Evolutionary conservation across 768 basidiomycete genomes (phyloP).

Genomic region (Rhodocollybia butyracea): DNA sequence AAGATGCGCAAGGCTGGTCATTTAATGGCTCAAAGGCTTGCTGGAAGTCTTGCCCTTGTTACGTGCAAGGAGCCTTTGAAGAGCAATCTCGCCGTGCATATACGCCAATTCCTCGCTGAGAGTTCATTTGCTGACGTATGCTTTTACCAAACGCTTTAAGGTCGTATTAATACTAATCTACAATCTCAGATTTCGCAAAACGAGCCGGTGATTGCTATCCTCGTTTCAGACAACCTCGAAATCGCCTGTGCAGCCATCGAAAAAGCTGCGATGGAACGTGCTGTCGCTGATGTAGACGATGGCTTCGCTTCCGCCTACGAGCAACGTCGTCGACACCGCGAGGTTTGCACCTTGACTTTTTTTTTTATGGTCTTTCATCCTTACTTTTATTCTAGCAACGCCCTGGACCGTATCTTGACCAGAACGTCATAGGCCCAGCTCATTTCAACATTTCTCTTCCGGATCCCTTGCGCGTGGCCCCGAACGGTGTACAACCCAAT

Average conservation of each 20-base stretch:
- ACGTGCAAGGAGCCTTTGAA: conserved; percentile 98
- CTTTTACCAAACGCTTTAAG: background rate
- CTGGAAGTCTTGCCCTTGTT: conserved; percentile 92
- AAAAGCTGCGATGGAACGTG: conserved; percentile 96
- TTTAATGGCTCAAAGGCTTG: conserved; percentile 95
- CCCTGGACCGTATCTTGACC: conserved; percentile 82
- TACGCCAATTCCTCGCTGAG: conserved; percentile 79
- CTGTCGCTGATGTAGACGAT: conserved; percentile 90
- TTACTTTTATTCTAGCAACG: conserved; percentile 44
- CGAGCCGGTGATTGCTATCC: conserved; percentile 72
- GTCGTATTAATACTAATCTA: conserved; percentile 5
- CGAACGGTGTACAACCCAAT: conserved; percentile 73
- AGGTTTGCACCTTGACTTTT: conserved; percentile 49
- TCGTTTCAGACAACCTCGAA: conserved; percentile 92
- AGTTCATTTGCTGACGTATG: conserved; percentile 86
- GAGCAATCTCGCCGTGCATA: conserved; percentile 84
- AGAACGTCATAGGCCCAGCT: conserved; percentile 67
- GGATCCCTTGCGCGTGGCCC: conserved; percentile 83
- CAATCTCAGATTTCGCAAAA: conserved; percentile 60
- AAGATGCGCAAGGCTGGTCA: conserved; percentile 91
- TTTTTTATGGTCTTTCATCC: background rate
- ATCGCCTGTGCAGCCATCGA: conserved; percentile 92
- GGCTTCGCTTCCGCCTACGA: conserved; percentile 82
- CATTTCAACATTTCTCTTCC: conserved; percentile 75
- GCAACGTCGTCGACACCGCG: conserved; percentile 79